Percentiles rank a stretch among this genome's conserved stretches.
Evolutionary conservation across 352 stramenopile species (phyloP).

Genomic region (Phytophthora hibernalis): DNA sequence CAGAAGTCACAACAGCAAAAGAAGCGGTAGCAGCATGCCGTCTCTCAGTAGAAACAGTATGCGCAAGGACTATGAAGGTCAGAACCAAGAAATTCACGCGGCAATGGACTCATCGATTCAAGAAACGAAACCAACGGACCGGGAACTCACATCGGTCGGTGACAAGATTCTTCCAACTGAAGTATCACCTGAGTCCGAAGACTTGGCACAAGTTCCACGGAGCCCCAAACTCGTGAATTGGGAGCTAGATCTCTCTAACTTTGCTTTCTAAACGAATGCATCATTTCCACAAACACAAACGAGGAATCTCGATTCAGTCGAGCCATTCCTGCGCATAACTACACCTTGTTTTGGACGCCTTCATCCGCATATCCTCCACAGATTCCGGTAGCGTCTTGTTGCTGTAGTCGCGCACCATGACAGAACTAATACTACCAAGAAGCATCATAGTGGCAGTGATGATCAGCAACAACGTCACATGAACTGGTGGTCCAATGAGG

Average conservation of each 20-base stretch:
- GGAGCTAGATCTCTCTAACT: conserved; percentile 79
- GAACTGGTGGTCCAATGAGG: conserved; percentile 75
- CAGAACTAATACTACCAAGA: conserved; percentile 68
- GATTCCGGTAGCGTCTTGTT: conserved; percentile 63
- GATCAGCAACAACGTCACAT: conserved; percentile 76
- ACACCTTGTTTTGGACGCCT: conserved; percentile 11
- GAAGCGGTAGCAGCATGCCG: background rate
- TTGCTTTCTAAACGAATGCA: conserved; percentile 18
- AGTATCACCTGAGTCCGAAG: background rate
- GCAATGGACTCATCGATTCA: background rate
- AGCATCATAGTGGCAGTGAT: conserved; percentile 87
- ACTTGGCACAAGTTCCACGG: conserved; percentile 1
- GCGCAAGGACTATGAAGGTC: conserved; percentile 3
- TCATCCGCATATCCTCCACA: conserved; percentile 62
- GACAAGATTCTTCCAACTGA: background rate
- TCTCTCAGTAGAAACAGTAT: background rate
- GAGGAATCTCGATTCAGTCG: background rate
- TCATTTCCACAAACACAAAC: background rate
- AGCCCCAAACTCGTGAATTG: conserved; percentile 40
- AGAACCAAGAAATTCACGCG: background rate
- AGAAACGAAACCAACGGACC: background rate
- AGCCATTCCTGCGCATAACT: background rate
- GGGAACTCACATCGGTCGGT: background rate
- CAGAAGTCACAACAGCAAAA: conserved; percentile 11
- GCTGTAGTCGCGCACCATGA: conserved; percentile 64